Percentiles rank a stretch among this genome's conserved stretches.
These are phyloP conservation scores for Purpureocillium takamizusanense DNA, from an alignment of 2,329 filamentous ascomycete species.

Conservation along the genomic window DNA sequence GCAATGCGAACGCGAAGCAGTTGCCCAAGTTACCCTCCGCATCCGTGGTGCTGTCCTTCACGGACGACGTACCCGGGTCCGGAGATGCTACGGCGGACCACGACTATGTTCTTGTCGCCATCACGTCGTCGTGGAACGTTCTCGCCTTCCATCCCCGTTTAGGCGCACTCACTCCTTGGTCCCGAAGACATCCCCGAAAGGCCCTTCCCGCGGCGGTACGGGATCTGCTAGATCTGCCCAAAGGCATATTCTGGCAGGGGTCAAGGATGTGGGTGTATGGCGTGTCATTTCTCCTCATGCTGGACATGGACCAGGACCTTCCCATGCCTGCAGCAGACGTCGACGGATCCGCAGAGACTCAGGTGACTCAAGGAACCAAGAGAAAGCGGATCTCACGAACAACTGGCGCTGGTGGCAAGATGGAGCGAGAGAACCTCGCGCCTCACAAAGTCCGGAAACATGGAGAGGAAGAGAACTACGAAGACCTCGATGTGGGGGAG, in stretches of 20 bases:
- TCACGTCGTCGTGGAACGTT: constrained; percentile 53
- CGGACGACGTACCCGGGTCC: constrained; percentile 32
- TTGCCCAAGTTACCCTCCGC: constrained; percentile 59
- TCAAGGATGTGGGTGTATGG: constrained; percentile 81
- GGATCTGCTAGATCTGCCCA: constrained; percentile 67
- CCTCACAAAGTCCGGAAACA: constrained; percentile 34
- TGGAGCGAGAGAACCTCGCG: constrained; percentile 34
- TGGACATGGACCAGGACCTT: constrained; percentile 71
- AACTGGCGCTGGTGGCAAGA: constrained; percentile 44
- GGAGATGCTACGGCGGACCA: constrained; percentile 11
- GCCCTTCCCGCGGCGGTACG: constrained; percentile 67
- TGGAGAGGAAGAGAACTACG: constrained; percentile 29
- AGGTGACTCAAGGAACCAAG: constrained; percentile 32
- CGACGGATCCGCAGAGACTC: constrained; percentile 21
- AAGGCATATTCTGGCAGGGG: constrained; percentile 78
- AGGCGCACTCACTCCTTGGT: constrained; percentile 77
- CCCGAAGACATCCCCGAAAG: constrained; percentile 68
- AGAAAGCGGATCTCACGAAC: constrained; percentile 42
- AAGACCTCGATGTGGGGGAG: constrained; percentile 28
- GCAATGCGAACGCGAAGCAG: constrained; percentile 60
- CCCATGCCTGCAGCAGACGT: constrained; percentile 17
- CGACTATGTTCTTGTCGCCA: constrained; percentile 43
- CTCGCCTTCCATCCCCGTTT: constrained; percentile 71
- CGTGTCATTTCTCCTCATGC: constrained; percentile 80
- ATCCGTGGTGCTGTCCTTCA: constrained; percentile 62